These are phyloP conservation scores for Candida endomychidarum DNA, from an alignment of 805 yeast species.

Conservation along the genomic window DNA sequence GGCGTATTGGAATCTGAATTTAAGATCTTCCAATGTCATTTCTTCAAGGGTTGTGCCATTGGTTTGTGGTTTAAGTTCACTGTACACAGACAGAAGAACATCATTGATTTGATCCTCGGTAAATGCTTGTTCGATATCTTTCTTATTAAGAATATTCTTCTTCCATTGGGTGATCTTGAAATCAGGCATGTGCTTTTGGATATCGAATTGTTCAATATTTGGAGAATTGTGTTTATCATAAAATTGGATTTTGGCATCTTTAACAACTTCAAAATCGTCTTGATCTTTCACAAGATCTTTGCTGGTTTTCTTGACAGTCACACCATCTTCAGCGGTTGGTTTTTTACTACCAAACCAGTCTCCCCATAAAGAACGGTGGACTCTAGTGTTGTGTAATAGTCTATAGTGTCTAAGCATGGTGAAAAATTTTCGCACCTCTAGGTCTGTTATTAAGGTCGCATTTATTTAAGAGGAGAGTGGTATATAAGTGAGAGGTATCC, in stretches of 20 bases:
- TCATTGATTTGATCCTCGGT: slow-evolving; percentile 23
- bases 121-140: slow-evolving; percentile 31
- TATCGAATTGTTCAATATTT: slow-evolving; percentile 23
- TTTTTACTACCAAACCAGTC: slow-evolving; percentile 35
- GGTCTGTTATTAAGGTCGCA: too few species aligned
- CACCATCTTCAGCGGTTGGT: slow-evolving; percentile 9
- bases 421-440: slow-evolving; percentile 6
- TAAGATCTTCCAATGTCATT: slow-evolving; percentile 39
- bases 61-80: slow-evolving; percentile 20
- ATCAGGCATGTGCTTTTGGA: slow-evolving; percentile 33
- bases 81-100: slow-evolving; percentile 27
- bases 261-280: slow-evolving; percentile 36
- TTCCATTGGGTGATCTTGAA: slow-evolving; percentile 41
- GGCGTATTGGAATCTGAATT: slow-evolving; percentile 47
- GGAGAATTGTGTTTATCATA: slow-evolving; percentile 39
- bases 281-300: slow-evolving; percentile 38
- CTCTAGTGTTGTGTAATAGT: slow-evolving; percentile 12
- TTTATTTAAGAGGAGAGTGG: too few species aligned
- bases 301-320: not conserved
- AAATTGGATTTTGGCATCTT: slow-evolving; percentile 32
- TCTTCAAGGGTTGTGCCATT: slow-evolving; percentile 17
- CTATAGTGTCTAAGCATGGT: slow-evolving; percentile 9
- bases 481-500: too few species aligned
- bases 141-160: slow-evolving; percentile 18
- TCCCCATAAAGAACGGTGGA: slow-evolving; percentile 25